These are phyloP conservation scores for Schizochytrium sp. DNA, from an alignment of 108 stramenopile species.

Conservation along the genomic window DNA sequence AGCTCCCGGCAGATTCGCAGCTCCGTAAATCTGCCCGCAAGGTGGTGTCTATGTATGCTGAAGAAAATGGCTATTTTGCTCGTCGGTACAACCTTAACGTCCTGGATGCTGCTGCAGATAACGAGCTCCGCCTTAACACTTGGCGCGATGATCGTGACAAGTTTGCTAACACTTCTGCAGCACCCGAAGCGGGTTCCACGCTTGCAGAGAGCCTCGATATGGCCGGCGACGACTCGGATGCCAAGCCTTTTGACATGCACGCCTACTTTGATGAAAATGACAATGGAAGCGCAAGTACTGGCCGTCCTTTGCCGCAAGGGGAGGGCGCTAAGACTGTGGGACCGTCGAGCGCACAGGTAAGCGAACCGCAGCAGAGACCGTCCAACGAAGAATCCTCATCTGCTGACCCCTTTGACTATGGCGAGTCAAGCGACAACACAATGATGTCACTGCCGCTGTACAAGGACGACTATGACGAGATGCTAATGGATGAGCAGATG, in stretches of 20 bases:
- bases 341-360: neutral
- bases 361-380: no score
- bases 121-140: constrained; percentile 11
- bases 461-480: neutral
- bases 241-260: neutral
- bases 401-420: neutral
- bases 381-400: neutral
- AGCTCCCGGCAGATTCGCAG: constrained; percentile 17
- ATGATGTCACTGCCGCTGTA: neutral
- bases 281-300: neutral
- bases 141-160: constrained; percentile 43
- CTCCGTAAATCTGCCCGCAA: neutral
- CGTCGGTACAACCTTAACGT: neutral
- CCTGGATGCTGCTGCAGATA: neutral
- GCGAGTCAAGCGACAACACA: neutral
- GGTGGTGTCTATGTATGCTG: constrained; percentile 24
- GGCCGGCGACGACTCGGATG: neutral
- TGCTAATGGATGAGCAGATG: neutral
- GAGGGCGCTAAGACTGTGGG: neutral
- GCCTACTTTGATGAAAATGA: neutral
- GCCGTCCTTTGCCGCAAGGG: neutral
- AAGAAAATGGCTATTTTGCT: constrained; percentile 9
- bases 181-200: neutral
- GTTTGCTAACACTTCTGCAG: neutral
- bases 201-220: neutral